A percentile compares a stretch with the other conserved stretches of the same genome.
phyloP scores from a whole-genome alignment of 495 filamentous ascomycete species.

The Tuber calosporum region DNA sequence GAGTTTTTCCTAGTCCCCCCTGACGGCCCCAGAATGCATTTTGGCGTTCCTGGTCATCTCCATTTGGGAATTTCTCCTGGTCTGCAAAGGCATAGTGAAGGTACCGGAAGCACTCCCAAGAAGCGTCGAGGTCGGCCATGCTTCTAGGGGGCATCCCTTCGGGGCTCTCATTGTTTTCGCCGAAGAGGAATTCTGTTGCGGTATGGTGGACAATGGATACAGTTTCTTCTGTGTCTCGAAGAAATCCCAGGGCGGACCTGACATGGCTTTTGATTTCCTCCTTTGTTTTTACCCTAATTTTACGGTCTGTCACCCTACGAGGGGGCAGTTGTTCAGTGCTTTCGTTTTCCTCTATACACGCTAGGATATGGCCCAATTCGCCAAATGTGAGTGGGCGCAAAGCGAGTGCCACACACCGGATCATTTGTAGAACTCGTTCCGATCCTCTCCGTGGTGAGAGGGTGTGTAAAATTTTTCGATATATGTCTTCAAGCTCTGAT shows the following conservation, averaged over 20 bases:
- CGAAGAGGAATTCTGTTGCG: not conserved
- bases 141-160: not conserved
- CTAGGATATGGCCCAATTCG: not conserved
- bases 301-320: fast-evolving
- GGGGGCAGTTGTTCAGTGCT: not conserved
- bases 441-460: not conserved
- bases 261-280: not conserved
- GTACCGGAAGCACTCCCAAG: not conserved
- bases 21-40: too few relatives aligned
- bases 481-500: not conserved
- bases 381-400: not conserved
- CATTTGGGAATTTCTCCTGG: not conserved
- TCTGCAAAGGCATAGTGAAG: not conserved
- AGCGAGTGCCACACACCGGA: not conserved
- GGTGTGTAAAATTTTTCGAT: not conserved
- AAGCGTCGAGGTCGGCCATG: not conserved
- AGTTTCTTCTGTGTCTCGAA: not conserved
- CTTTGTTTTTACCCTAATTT: too few relatives aligned
- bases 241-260: not conserved
- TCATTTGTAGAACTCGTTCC: not conserved
- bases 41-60: not conserved
- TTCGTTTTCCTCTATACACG: not conserved
- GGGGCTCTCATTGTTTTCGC: not conserved
- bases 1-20: not conserved
- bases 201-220: not conserved